A percentile compares a stretch with the other conserved stretches of the same genome.
Evolutionary conservation across 306 rosid genomes (phyloP).

Genomic region (Arachis stenosperma): DNA sequence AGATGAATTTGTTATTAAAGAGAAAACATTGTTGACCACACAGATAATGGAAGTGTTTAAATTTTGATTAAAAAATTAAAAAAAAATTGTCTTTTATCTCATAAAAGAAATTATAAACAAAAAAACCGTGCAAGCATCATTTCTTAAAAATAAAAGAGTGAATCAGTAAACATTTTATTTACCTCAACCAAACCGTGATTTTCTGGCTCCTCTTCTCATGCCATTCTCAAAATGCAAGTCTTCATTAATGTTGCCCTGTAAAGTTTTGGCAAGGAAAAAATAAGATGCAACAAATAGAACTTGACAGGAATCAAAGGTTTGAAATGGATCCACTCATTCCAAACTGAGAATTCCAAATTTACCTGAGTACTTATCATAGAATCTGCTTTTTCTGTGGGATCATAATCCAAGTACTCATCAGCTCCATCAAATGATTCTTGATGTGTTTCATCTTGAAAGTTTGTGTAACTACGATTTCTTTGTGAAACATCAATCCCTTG

Average conservation of each 20-base stretch:
- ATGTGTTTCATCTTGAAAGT: slow-evolving; percentile 27
- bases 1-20: too few species aligned
- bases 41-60: too few species aligned
- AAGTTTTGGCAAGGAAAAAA: slow-evolving; percentile 28
- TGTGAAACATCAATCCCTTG: slow-evolving; percentile 40
- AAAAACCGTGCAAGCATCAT: too few species aligned
- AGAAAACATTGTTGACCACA: too few species aligned
- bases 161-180: slow-evolving; percentile 19
- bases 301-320: slow-evolving; percentile 18
- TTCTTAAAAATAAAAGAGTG: not conserved
- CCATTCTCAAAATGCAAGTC: slow-evolving; percentile 58
- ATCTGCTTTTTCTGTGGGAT: slow-evolving; percentile 35
- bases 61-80: too few species aligned
- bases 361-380: slow-evolving; percentile 47
- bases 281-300: slow-evolving; percentile 27
- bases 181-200: slow-evolving; percentile 85
- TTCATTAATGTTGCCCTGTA: slow-evolving; percentile 53
- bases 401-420: slow-evolving; percentile 47
- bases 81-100: too few species aligned
- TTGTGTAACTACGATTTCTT: slow-evolving; percentile 30
- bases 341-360: slow-evolving; percentile 23
- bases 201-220: slow-evolving; percentile 49
- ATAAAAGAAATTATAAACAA: too few species aligned
- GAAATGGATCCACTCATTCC: not conserved
- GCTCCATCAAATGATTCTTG: slow-evolving; percentile 57